Evolutionary conservation across 73 alveolate species (phyloP).

Genomic region (Stentor roeselii): DNA sequence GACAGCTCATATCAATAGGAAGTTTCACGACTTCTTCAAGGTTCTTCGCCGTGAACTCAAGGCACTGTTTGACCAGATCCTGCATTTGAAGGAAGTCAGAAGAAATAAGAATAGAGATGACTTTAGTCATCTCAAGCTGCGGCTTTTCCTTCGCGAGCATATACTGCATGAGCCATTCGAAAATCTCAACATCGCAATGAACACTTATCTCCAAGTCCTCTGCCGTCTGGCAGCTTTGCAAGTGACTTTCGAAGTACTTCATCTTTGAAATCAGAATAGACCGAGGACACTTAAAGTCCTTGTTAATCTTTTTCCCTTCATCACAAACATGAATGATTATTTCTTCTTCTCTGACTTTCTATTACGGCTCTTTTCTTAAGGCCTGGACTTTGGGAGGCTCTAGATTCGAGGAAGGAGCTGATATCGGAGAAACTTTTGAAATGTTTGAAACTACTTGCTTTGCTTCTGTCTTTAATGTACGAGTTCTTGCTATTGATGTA

Average conservation of each 20-base stretch:
- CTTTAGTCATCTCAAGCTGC: constrained; percentile 40
- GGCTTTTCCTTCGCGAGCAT: constrained; percentile 43
- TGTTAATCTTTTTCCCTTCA: constrained; percentile 52
- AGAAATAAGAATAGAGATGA: constrained; percentile 54
- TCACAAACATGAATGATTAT: constrained; percentile 67
- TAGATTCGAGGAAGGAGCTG: not conserved
- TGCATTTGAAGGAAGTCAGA: constrained; percentile 55
- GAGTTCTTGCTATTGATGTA: not conserved
- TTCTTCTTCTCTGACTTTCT: not conserved
- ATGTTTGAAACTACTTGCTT: not conserved
- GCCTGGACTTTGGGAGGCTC: not conserved
- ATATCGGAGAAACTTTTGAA: not conserved
- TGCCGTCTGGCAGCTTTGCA: constrained; percentile 34
- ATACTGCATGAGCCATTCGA: constrained; percentile 70
- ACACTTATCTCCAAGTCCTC: constrained; percentile 76
- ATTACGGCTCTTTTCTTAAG: not conserved
- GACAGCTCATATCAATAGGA: constrained; percentile 71
- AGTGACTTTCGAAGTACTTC: constrained; percentile 70
- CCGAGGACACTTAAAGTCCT: constrained; percentile 57
- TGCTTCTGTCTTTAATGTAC: no score
- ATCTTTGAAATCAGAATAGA: constrained; percentile 44
- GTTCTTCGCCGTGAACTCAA: constrained; percentile 41
- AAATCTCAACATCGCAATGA: constrained; percentile 64
- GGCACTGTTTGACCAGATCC: constrained; percentile 51
- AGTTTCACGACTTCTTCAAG: constrained; percentile 49